phyloP scores from a whole-genome alignment of 202 grass and related monocot genomes.

The Schoenoplectus tabernaemontani region DNA sequence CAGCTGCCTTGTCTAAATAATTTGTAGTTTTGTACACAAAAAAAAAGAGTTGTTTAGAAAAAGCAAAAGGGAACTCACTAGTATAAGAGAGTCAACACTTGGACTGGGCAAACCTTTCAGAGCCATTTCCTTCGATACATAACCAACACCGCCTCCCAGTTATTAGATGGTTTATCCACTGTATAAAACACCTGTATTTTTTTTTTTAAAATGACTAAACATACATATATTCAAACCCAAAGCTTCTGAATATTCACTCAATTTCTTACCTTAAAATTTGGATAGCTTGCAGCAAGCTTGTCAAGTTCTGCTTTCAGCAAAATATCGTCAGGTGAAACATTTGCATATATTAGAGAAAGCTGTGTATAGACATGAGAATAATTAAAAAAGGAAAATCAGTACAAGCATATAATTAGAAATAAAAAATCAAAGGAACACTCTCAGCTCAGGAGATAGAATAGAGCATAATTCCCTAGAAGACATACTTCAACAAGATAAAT shows the following conservation, averaged over 20 bases:
- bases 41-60: no score
- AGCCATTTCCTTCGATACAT: conserved; percentile 69
- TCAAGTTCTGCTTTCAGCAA: conserved; percentile 79
- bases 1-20: background rate
- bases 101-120: conserved; percentile 86
- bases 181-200: conserved; percentile 82
- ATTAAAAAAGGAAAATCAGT: background rate
- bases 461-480: background rate
- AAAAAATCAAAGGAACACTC: background rate
- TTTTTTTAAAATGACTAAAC: conserved; percentile 9
- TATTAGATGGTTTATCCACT: conserved; percentile 67
- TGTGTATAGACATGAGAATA: conserved; percentile 20
- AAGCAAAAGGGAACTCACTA: conserved; percentile 47
- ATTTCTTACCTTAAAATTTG: conserved; percentile 84
- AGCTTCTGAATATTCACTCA: background rate
- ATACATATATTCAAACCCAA: conserved; percentile 1
- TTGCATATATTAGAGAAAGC: conserved; percentile 88
- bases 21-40: conserved; percentile 5
- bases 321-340: conserved; percentile 81
- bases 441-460: background rate
- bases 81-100: conserved; percentile 50
- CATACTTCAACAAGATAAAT: background rate
- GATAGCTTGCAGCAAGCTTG: conserved; percentile 65
- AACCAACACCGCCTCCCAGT: conserved; percentile 72
- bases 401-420: background rate